Percentiles rank a stretch among this genome's conserved stretches.
Evolutionary conservation across 2,329 filamentous ascomycete genomes (phyloP).

Genomic region (Colletotrichum lupini): DNA sequence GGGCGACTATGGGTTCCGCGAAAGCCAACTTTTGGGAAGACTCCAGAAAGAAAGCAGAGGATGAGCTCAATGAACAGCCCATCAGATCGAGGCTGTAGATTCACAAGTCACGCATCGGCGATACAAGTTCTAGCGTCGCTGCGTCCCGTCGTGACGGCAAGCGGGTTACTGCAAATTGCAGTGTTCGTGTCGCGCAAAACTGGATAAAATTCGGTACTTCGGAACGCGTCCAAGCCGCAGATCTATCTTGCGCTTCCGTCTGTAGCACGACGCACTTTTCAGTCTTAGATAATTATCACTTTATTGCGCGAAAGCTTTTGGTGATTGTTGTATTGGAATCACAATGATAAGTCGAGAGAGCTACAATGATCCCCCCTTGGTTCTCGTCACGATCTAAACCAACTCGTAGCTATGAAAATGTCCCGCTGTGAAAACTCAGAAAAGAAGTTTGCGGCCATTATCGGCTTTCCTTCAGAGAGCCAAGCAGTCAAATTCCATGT

Average conservation of each 20-base stretch:
- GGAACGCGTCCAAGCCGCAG: not conserved
- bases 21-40: conserved; percentile 44
- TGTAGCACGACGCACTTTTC: not conserved
- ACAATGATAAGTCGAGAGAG: not conserved
- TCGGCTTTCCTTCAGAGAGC: not conserved
- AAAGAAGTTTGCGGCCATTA: not conserved
- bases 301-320: not conserved
- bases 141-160: not conserved
- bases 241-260: not conserved
- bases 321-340: not conserved
- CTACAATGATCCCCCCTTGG: not conserved
- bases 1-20: conserved; percentile 43
- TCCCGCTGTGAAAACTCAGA: not conserved
- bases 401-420: not conserved
- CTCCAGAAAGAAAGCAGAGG: conserved; percentile 42
- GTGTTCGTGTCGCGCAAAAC: no score
- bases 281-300: not conserved
- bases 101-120: not conserved
- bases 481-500: not conserved
- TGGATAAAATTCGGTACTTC: not conserved
- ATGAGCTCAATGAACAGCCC: conserved; percentile 25
- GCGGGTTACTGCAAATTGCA: no score
- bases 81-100: not conserved
- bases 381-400: not conserved
- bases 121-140: not conserved